Evolutionary conservation across 257 asterid species (phyloP).

Genomic region (Gentiana macrophylla): DNA sequence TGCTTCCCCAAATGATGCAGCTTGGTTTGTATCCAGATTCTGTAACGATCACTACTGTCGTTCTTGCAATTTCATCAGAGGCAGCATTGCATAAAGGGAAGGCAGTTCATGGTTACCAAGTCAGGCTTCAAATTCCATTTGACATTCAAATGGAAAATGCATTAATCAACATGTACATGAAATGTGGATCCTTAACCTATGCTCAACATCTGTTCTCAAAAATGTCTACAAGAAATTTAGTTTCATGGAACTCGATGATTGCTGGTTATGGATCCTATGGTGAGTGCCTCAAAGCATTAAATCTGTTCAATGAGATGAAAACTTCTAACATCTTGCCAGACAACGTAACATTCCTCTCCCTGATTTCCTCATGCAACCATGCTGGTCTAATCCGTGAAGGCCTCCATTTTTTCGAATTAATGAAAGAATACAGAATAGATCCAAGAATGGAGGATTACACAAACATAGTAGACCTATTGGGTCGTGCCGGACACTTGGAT

Average conservation of each 20-base stretch:
- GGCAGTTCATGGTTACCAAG: conserved; percentile 45
- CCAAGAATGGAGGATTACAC: conserved; percentile 60
- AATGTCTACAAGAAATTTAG: conserved; percentile 33
- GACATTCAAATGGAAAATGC: conserved; percentile 63
- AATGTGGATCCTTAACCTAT: conserved; percentile 57
- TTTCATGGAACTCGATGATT: conserved; percentile 78
- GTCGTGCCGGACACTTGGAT: conserved; percentile 52
- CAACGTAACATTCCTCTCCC: conserved; percentile 63
- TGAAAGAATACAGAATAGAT: conserved; percentile 44
- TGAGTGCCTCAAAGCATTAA: conserved; percentile 50
- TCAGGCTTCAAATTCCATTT: conserved; percentile 30
- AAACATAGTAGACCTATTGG: conserved; percentile 59
- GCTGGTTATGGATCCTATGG: conserved; percentile 81
- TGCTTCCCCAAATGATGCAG: conserved; percentile 48
- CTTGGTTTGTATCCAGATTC: conserved; percentile 48
- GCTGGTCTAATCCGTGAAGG: conserved; percentile 60
- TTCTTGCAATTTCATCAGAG: conserved; percentile 54
- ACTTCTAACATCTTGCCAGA: conserved; percentile 44
- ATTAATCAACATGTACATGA: conserved; percentile 62
- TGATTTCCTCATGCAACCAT: conserved; percentile 80
- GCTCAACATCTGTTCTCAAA: conserved; percentile 40
- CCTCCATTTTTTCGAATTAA: conserved; percentile 29
- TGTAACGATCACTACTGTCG: conserved; percentile 47
- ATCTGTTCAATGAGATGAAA: conserved; percentile 47
- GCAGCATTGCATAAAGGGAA: conserved; percentile 66